Percentiles rank a stretch among this genome's conserved stretches.
These are phyloP conservation scores for Acer yangbiense DNA, from an alignment of 345 rosid species.

Conservation along the genomic window DNA sequence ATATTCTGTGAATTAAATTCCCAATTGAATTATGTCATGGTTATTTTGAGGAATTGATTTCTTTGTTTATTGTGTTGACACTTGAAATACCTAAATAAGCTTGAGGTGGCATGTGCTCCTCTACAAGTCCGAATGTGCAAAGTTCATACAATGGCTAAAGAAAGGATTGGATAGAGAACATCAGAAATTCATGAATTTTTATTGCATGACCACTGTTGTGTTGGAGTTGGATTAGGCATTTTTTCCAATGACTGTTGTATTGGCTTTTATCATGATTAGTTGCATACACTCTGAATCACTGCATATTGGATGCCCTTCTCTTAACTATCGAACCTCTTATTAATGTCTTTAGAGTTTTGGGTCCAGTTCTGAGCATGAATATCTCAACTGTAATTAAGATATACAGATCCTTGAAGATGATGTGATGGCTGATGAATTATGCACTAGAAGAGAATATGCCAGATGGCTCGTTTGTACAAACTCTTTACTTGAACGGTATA, in stretches of 20 bases:
- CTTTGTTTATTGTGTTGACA: not conserved
- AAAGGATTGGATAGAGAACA: not conserved
- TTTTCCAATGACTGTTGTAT: not conserved
- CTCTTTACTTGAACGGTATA: constrained; percentile 74
- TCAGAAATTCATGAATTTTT: not conserved
- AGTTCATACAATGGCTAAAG: constrained; percentile 3
- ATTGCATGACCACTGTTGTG: not conserved
- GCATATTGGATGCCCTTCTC: not conserved
- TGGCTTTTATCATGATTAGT: not conserved
- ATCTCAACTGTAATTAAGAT: constrained; percentile 38
- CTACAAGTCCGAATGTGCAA: not conserved
- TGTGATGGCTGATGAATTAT: constrained; percentile 59
- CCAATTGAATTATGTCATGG: constrained; percentile 14
- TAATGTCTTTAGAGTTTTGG: constrained; percentile 18
- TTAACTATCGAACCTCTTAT: not conserved
- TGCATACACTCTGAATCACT: constrained; percentile 14
- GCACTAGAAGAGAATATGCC: constrained; percentile 86
- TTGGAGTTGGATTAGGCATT: not conserved
- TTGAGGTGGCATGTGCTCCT: too few species aligned
- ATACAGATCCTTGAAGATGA: constrained; percentile 77
- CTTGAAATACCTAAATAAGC: not conserved
- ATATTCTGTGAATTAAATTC: not conserved
- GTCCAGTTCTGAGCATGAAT: constrained; percentile 53
- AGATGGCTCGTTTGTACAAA: constrained; percentile 75
- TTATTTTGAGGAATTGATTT: constrained; percentile 1